phyloP scores from a whole-genome alignment of 202 grass and related monocot species.

The Cymbopogon flexuosus region DNA sequence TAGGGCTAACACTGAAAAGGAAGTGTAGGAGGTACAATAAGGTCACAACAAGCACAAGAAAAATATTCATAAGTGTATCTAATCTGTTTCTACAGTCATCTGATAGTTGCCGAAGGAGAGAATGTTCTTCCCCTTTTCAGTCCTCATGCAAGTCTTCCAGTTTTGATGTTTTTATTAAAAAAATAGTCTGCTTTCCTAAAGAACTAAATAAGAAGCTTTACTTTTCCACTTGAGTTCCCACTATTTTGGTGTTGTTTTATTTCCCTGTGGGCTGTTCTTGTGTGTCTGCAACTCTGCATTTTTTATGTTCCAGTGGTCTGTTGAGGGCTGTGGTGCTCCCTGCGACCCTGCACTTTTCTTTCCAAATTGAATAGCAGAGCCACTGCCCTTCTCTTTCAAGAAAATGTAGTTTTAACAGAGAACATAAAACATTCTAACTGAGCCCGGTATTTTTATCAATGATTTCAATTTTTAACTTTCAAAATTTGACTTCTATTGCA shows the following conservation, averaged over 20 bases:
- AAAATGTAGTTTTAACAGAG: not conserved
- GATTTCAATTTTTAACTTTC: not conserved
- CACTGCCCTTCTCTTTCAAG: not conserved
- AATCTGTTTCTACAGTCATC: not conserved
- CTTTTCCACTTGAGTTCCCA: not conserved
- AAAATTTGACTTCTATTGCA: not conserved
- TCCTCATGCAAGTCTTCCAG: not conserved
- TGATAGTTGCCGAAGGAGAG: not conserved
- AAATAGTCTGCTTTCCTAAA: not conserved
- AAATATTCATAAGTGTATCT: conserved; percentile 9
- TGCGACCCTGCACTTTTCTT: not conserved
- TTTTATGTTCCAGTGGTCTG: not conserved
- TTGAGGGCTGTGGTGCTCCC: not conserved
- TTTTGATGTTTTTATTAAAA: not conserved
- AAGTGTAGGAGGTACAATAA: conserved; percentile 3
- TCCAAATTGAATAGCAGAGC: not conserved
- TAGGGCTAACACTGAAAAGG: conserved; percentile 58
- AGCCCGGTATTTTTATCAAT: not conserved
- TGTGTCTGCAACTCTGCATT: not conserved
- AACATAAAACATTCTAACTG: not conserved
- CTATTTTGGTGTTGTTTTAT: not conserved
- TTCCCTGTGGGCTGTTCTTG: not conserved
- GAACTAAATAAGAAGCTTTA: not conserved
- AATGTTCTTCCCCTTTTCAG: not conserved
- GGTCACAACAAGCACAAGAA: conserved; percentile 1